A percentile compares a stretch with the other conserved stretches of the same genome.
These are phyloP conservation scores for Chlorociboria aeruginascens DNA, from an alignment of 495 filamentous ascomycete genomes.

Conservation along the genomic window DNA sequence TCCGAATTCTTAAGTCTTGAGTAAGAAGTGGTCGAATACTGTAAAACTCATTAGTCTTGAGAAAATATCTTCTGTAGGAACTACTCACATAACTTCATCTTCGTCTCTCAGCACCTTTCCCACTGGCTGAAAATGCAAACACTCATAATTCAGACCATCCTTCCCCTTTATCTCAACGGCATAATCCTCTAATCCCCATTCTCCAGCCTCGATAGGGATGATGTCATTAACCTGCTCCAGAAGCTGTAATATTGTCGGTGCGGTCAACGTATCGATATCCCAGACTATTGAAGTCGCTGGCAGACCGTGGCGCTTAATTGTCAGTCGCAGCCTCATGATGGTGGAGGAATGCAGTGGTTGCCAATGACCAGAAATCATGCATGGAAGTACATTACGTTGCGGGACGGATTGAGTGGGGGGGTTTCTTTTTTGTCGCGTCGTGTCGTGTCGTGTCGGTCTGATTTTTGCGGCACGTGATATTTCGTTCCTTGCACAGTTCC, in stretches of 20 bases:
- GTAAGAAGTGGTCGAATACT: constrained; percentile 75
- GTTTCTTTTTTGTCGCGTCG: no score
- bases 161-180: constrained; percentile 57
- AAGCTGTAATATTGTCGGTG: constrained; percentile 64
- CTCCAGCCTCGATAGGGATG: constrained; percentile 68
- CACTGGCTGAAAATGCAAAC: constrained; percentile 74
- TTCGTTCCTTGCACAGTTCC: no score
- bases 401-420: no score
- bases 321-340: constrained; percentile 68
- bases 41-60: constrained; percentile 6
- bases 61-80: background rate
- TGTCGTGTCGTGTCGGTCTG: no score
- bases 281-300: constrained; percentile 69
- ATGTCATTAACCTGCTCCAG: constrained; percentile 74
- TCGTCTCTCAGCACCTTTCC: constrained; percentile 62
- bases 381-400: no score
- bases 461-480: no score
- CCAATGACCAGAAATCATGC: no score
- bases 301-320: constrained; percentile 68
- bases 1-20: constrained; percentile 61
- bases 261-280: constrained; percentile 43
- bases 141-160: constrained; percentile 60
- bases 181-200: constrained; percentile 91
- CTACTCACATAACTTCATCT: constrained; percentile 68
- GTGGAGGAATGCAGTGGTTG: background rate